These are phyloP conservation scores for Suhomyces faveliae DNA, from an alignment of 805 yeast genomes.

Conservation along the genomic window DNA sequence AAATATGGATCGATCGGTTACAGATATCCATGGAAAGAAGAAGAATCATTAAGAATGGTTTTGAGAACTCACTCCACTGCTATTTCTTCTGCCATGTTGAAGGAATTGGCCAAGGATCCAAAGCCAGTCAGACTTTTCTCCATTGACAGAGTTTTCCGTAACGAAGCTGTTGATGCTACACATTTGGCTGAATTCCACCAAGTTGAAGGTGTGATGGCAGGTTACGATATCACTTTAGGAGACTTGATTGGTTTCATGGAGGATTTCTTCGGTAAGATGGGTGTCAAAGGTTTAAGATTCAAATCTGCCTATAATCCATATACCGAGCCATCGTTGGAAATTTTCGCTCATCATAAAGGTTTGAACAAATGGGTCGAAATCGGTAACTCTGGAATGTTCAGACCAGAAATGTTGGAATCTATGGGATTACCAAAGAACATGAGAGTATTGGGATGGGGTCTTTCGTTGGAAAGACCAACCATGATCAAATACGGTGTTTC, in stretches of 20 bases:
- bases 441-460: slow-evolving; percentile 96
- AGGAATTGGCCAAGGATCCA: slow-evolving; percentile 83
- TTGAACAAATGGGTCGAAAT: slow-evolving; percentile 97
- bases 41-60: slow-evolving; percentile 87
- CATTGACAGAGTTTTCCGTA: slow-evolving; percentile 97
- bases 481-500: slow-evolving; percentile 97
- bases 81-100: slow-evolving; percentile 83
- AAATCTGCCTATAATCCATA: slow-evolving; percentile 99
- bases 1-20: slow-evolving; percentile 95
- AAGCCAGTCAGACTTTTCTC: slow-evolving; percentile 89
- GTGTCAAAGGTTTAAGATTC: slow-evolving; percentile 91
- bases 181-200: slow-evolving; percentile 99
- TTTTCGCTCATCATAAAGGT: slow-evolving; percentile 94
- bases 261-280: slow-evolving; percentile 94
- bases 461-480: slow-evolving; percentile 96
- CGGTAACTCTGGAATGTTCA: slow-evolving; percentile 99
- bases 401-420: slow-evolving; percentile 98
- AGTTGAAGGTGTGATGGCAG: slow-evolving; percentile 98
- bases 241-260: slow-evolving; percentile 98
- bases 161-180: slow-evolving; percentile 99
- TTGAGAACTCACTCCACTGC: slow-evolving; percentile 98
- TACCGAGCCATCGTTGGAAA: slow-evolving; percentile 98
- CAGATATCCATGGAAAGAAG: slow-evolving; percentile 95
- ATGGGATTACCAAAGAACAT: slow-evolving; percentile 96
- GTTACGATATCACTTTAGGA: slow-evolving; percentile 90